Evolutionary conservation across 2,329 filamentous ascomycete genomes (phyloP), one percentile per base, ranked within the genome.

Genomic region (Pestalotiopsis sp.): DNA sequence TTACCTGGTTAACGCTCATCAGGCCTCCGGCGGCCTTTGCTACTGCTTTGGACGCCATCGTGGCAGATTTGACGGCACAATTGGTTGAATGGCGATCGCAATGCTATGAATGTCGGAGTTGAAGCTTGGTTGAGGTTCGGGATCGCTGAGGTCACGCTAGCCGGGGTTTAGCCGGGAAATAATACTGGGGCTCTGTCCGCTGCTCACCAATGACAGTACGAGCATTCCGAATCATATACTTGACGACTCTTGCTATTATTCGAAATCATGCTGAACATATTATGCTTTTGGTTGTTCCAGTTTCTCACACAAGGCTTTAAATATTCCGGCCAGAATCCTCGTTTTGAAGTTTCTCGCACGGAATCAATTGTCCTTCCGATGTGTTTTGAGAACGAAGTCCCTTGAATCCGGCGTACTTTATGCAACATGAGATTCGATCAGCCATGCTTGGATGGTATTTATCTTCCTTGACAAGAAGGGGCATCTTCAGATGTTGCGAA

Each of bases 11-110:
- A 73, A 92, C 82, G 75, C 83, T 83, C 68, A 91, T 80, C 69
- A 87, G 83, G 74, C 84, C 83, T 72, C 85, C 84, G 68, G 83
- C 85, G 75, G 84, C 84, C 78, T 89, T 89, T 68, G 84, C 84
- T 76, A 82, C 86, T 77, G 82, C 87, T 82, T 90, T 89, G 74
- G 87, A 87, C 75, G 87, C 88, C 89, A 91, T 91, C 71, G 75
- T 84, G 80, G 76, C 80, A 76, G 73, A 66, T 76, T 70, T 75
- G 63, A 66, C 68, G 69, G 68, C 66, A 71, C 70, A 73, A 68
- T 68, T 64, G 38, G 65, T 31, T 25, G 64, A 71, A 25, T 58
- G 68, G 67, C 66, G 67, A 70, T 73, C 69, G 57, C 20, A 36
- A 52, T 45, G 62, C 31, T 25, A 17, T 45, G 27, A 56, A 66